phyloP scores from a whole-genome alignment of 345 rosid genomes.

The Aquilaria sinensis region DNA sequence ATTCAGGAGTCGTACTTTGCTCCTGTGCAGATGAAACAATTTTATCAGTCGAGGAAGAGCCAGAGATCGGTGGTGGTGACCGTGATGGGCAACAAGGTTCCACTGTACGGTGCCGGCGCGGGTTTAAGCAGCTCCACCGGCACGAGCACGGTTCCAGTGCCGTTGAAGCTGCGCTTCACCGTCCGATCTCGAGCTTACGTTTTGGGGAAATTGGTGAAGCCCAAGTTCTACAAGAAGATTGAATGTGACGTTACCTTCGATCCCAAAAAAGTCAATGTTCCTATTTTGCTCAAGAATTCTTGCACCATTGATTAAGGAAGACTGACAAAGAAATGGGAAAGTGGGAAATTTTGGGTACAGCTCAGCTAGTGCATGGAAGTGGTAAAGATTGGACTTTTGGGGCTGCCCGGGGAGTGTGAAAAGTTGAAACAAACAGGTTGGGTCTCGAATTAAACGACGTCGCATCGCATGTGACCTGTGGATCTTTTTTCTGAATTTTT shows the following conservation, averaged over 20 bases:
- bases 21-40: slow-evolving; percentile 59
- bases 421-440: too few species aligned
- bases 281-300: slow-evolving; percentile 57
- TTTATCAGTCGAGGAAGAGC: slow-evolving; percentile 81
- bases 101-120: slow-evolving; percentile 83
- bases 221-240: slow-evolving; percentile 64
- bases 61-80: slow-evolving; percentile 47
- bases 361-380: too few species aligned
- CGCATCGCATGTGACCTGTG: too few species aligned
- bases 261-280: slow-evolving; percentile 54
- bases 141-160: slow-evolving; percentile 47
- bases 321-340: too few species aligned
- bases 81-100: slow-evolving; percentile 63
- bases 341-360: too few species aligned
- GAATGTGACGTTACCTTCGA: slow-evolving; percentile 57
- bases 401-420: too few species aligned
- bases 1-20: slow-evolving; percentile 3
- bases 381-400: too few species aligned
- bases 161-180: slow-evolving; percentile 47
- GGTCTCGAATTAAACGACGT: too few species aligned
- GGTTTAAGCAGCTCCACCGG: slow-evolving; percentile 54
- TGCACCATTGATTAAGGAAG: slow-evolving; percentile 48
- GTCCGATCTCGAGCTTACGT: slow-evolving; percentile 79
- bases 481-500: too few species aligned
- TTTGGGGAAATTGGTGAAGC: slow-evolving; percentile 83